phyloP scores from a whole-genome alignment of 305 asterid genomes.

The Petunia hybrid region DNA sequence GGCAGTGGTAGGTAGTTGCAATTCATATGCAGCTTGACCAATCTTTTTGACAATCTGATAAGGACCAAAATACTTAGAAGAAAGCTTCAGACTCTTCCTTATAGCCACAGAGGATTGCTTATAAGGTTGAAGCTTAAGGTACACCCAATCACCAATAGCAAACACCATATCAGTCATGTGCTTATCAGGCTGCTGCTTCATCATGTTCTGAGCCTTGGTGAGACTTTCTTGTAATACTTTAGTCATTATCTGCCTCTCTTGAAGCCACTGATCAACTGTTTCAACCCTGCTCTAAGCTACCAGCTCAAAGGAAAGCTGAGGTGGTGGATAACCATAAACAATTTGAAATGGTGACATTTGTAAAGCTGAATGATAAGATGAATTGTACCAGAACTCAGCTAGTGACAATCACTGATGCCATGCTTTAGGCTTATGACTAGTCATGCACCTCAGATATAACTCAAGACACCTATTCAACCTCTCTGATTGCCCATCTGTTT shows the following conservation, averaged over 20 bases:
- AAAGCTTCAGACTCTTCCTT: too few species aligned
- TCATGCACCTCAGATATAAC: not conserved
- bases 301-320: not conserved
- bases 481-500: not conserved
- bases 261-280: too few species aligned
- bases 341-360: not conserved
- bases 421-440: not conserved
- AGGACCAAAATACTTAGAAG: too few species aligned
- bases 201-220: not conserved
- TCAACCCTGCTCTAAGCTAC: not conserved
- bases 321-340: not conserved
- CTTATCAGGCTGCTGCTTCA: not conserved
- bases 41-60: too few species aligned
- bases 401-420: not conserved
- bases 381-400: not conserved
- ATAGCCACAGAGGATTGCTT: too few species aligned
- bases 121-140: too few species aligned
- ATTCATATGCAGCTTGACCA: too few species aligned
- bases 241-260: not conserved
- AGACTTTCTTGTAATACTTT: not conserved
- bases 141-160: not conserved
- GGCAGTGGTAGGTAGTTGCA: too few species aligned
- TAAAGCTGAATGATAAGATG: not conserved
- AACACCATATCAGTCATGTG: not conserved
- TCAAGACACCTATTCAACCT: not conserved